These are phyloP conservation scores for Trametes versicolor DNA, from an alignment of 1,284 basidiomycete species.

Conservation along the genomic window DNA sequence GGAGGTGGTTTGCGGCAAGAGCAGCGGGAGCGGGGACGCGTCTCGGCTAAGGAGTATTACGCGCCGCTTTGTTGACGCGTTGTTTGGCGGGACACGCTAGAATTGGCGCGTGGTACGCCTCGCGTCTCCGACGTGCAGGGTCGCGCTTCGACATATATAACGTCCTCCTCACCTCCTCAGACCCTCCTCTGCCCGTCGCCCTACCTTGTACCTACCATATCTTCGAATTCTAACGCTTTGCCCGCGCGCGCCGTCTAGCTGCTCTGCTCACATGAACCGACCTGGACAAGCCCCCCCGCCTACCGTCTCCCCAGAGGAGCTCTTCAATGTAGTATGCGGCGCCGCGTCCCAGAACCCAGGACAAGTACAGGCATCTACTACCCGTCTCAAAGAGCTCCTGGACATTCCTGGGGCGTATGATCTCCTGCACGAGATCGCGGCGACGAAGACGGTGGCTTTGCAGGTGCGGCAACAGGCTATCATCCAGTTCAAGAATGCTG, in stretches of 20 bases:
- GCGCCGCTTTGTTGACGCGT: conserved; percentile 34
- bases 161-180: conserved; percentile 1
- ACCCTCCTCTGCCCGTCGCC: conserved; percentile 7
- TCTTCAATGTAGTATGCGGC: conserved; percentile 69
- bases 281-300: conserved; percentile 27
- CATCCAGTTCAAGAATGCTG: conserved; percentile 85
- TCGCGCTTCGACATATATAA: conserved; percentile 2
- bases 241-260: not conserved
- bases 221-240: conserved; percentile 11
- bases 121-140: conserved; percentile 15
- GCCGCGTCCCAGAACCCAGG: conserved; percentile 78
- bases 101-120: conserved; percentile 14
- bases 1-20: not conserved
- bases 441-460: conserved; percentile 63
- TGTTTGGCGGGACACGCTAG: conserved; percentile 27
- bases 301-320: conserved; percentile 62
- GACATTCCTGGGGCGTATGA: conserved; percentile 75
- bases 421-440: conserved; percentile 76
- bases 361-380: conserved; percentile 64
- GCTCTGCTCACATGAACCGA: conserved; percentile 18
- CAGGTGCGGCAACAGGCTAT: conserved; percentile 79
- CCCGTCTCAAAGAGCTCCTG: conserved; percentile 71
- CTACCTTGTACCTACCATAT: conserved; percentile 21
- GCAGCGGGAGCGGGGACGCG: conserved; percentile 20
- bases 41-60: conserved; percentile 23